Base-by-base conservation (phyloP, 768 basidiomycete species). In the Baorangia bicolor region DNA sequence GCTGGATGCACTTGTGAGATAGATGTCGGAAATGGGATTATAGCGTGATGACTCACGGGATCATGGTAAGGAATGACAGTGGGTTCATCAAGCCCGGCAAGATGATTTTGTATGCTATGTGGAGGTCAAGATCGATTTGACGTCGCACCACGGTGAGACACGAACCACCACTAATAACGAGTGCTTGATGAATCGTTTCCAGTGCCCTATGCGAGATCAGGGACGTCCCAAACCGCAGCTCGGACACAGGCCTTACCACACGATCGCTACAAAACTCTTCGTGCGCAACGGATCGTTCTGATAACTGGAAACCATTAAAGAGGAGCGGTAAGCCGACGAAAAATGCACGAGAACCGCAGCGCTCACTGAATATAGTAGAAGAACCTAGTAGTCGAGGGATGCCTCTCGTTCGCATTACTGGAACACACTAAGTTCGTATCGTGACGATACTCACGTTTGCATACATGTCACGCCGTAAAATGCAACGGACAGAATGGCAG, bases 321-420 rank as follows among this genome's bases (percentile, higher is more conserved):
- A n/a, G 34, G 35, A 6, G 9, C 23, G 18, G 31, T 53, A 18
- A 53, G 44, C 35, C 25, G 12, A 31, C 20, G 16, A 30, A 45
- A 20, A 11, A 2, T n/a, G 18, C 16, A 30, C 25, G n/a, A 28
- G 47, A 31, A 38, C 39, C 10, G 35, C n/a, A 30, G 18, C 14
- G n/a, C 52, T 53, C 52, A 53, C 52, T 53, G 52, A 13, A 53
- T 53, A 14, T 46, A 53, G 28, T 53, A 53, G 37, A 53, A 53
- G n/a, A 53, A 49, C 23, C 49, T 49, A 16, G 21, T 14, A n/a
- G n/a, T n/a, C n/a, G n/a, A n/a, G n/a, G n/a, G n/a, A n/a, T n/a
- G n/a, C n/a, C n/a, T n/a, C n/a, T n/a, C n/a, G n/a, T n/a, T n/a
- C n/a, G n/a, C n/a, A n/a, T n/a, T 30, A 11, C 30, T 11, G 11